Percentiles rank a stretch among this genome's conserved stretches.
Evolutionary conservation across 768 basidiomycete genomes (phyloP).

Genomic region (Tricholoma terreum): DNA sequence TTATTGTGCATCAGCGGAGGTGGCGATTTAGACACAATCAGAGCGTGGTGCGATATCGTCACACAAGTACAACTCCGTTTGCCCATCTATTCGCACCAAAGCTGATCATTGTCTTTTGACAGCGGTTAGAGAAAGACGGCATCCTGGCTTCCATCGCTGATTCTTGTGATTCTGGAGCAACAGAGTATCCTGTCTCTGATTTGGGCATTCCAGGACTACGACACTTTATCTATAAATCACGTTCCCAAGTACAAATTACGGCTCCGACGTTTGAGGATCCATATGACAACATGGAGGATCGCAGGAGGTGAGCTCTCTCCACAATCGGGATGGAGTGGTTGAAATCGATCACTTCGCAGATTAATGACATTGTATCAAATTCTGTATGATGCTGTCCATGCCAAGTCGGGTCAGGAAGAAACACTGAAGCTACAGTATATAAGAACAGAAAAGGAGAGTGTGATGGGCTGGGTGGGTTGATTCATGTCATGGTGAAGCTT

Average conservation of each 20-base stretch:
- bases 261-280: slow-evolving; percentile 83
- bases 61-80: slow-evolving; percentile 37
- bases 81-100: not conserved
- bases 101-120: slow-evolving; percentile 6
- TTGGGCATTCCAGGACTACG: slow-evolving; percentile 86
- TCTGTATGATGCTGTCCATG: slow-evolving; percentile 86
- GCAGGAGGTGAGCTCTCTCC: slow-evolving; percentile 46
- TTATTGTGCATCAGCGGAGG: slow-evolving; percentile 80
- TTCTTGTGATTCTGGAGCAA: slow-evolving; percentile 45
- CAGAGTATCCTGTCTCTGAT: slow-evolving; percentile 67
- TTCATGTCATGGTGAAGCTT: not conserved
- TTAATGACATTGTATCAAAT: slow-evolving; percentile 85
- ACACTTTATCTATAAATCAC: slow-evolving; percentile 94
- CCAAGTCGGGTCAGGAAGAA: slow-evolving; percentile 78
- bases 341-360: slow-evolving; percentile 35
- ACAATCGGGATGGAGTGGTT: not conserved
- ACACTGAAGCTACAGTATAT: slow-evolving; percentile 86
- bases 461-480: slow-evolving; percentile 88
- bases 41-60: slow-evolving; percentile 70
- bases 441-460: slow-evolving; percentile 79
- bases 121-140: slow-evolving; percentile 69
- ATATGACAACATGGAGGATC: slow-evolving; percentile 61
- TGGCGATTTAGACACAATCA: slow-evolving; percentile 81
- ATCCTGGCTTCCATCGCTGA: slow-evolving; percentile 48
- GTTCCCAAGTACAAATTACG: slow-evolving; percentile 86